These are phyloP conservation scores for Penicillium sp. DNA, from an alignment of 2,329 filamentous ascomycete genomes.

Conservation along the genomic window DNA sequence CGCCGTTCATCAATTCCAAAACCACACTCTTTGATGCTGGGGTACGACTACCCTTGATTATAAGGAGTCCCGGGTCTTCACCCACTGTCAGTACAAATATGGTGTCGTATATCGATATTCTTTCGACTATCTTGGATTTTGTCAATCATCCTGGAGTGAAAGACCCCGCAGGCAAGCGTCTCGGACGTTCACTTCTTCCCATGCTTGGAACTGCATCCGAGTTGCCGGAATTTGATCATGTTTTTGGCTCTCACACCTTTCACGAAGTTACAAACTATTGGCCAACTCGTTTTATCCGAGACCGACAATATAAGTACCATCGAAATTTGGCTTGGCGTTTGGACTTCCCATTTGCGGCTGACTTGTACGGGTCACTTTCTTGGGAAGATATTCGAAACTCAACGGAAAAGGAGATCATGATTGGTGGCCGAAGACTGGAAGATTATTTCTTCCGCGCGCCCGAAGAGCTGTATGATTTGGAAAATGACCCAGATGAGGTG, in stretches of 20 bases:
- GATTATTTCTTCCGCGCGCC: slow-evolving; percentile 47
- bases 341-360: slow-evolving; percentile 51
- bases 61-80: slow-evolving; percentile 35
- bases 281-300: slow-evolving; percentile 52
- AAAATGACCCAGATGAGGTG: slow-evolving; percentile 48
- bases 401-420: slow-evolving; percentile 22
- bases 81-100: slow-evolving; percentile 44
- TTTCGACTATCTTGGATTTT: slow-evolving; percentile 50
- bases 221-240: slow-evolving; percentile 27
- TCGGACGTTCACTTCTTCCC: slow-evolving; percentile 42
- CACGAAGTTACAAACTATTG: slow-evolving; percentile 54
- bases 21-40: slow-evolving; percentile 54
- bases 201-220: slow-evolving; percentile 28
- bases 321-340: slow-evolving; percentile 52
- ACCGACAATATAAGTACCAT: slow-evolving; percentile 50
- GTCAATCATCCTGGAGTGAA: slow-evolving; percentile 14
- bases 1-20: slow-evolving; percentile 54
- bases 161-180: slow-evolving; percentile 15
- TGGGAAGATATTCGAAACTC: slow-evolving; percentile 50
- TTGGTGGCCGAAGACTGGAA: slow-evolving; percentile 44
- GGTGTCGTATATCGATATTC: slow-evolving; percentile 49
- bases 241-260: slow-evolving; percentile 55
- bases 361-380: slow-evolving; percentile 47
- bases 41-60: slow-evolving; percentile 45
- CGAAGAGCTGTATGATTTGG: slow-evolving; percentile 51